Evolutionary conservation across 306 rosid species (phyloP).

Genomic region (Medicago ruthenica): DNA sequence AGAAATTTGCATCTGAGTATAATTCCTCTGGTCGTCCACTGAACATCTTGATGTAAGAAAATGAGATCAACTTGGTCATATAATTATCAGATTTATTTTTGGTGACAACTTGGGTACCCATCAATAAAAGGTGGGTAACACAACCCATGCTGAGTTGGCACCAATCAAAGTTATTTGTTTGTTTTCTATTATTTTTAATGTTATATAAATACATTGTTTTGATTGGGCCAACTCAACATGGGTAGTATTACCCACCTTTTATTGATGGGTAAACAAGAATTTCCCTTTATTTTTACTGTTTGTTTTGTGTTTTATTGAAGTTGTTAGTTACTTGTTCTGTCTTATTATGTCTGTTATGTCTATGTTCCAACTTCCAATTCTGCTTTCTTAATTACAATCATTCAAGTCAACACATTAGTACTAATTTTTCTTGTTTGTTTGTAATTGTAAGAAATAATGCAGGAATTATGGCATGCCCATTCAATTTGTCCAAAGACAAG

Average conservation of each 20-base stretch:
- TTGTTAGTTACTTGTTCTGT: background rate
- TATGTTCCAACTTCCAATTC: constrained; percentile 9
- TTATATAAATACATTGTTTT: too few relatives aligned
- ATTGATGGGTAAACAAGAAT: too few relatives aligned
- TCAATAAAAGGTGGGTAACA: too few relatives aligned
- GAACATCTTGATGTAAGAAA: constrained; percentile 86
- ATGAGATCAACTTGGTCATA: background rate
- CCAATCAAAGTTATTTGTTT: too few relatives aligned
- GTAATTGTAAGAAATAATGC: constrained; percentile 81
- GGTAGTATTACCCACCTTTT: too few relatives aligned
- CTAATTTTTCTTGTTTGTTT: constrained; percentile 46
- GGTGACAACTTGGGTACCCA: too few relatives aligned
- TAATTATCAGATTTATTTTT: constrained; percentile 9
- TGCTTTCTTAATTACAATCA: constrained; percentile 21
- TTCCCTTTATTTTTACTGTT: constrained; percentile 20
- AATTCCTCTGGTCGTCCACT: constrained; percentile 73
- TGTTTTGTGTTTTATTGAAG: constrained; percentile 17
- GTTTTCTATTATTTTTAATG: too few relatives aligned
- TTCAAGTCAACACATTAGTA: constrained; percentile 29
- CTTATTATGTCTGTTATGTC: background rate
- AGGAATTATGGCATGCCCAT: constrained; percentile 92
- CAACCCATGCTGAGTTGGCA: too few relatives aligned
- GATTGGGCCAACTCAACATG: too few relatives aligned
- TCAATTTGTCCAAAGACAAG: constrained; percentile 75
- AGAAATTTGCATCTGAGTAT: constrained; percentile 78